A percentile compares a stretch with the other conserved stretches of the same genome.
Conservation (phyloP, 2,329 filamentous ascomycete genomes). For the Cadophora sp. region DNA sequence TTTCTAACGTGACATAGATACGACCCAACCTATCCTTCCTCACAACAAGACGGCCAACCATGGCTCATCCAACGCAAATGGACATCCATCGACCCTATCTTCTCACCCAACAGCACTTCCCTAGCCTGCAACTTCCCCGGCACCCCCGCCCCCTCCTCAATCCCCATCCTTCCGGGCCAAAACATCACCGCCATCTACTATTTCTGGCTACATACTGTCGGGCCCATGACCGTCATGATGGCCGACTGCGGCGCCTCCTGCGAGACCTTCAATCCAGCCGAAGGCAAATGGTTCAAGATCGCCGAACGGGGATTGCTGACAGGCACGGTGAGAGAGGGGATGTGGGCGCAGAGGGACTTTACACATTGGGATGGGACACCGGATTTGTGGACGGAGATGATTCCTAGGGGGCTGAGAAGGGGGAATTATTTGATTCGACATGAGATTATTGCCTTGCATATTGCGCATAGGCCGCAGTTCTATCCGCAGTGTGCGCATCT, state of each 20-base stretch:
- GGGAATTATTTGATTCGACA: slow-evolving; percentile 34
- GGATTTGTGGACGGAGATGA: slow-evolving; percentile 53
- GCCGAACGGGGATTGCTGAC: slow-evolving; percentile 24
- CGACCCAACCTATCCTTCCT: slow-evolving; percentile 18
- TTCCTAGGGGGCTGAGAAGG: slow-evolving; percentile 53
- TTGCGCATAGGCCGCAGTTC: slow-evolving; percentile 33
- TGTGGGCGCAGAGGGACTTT: slow-evolving; percentile 27
- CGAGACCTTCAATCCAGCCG: slow-evolving; percentile 22
- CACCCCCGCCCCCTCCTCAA: slow-evolving; percentile 26
- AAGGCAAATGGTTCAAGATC: slow-evolving; percentile 31
- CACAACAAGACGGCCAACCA: slow-evolving; percentile 24
- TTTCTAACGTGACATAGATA: slow-evolving; percentile 21
- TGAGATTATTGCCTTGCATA: slow-evolving; percentile 35
- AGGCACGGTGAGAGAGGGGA: slow-evolving; percentile 27
- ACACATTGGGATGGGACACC: slow-evolving; percentile 28
- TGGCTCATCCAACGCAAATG: slow-evolving; percentile 32
- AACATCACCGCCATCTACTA: slow-evolving; percentile 33
- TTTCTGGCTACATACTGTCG: slow-evolving; percentile 32
- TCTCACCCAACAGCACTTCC: slow-evolving; percentile 21
- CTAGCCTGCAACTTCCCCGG: slow-evolving; percentile 30
- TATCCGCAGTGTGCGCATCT: slow-evolving; percentile 35
- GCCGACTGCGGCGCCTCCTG: slow-evolving; percentile 29
- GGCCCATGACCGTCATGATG: slow-evolving; percentile 31
- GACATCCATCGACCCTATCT: slow-evolving; percentile 31
- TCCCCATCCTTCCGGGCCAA: slow-evolving; percentile 31